Base-by-base conservation (phyloP, 2,329 filamentous ascomycete species). In the Paracoccidioides lutzii region DNA sequence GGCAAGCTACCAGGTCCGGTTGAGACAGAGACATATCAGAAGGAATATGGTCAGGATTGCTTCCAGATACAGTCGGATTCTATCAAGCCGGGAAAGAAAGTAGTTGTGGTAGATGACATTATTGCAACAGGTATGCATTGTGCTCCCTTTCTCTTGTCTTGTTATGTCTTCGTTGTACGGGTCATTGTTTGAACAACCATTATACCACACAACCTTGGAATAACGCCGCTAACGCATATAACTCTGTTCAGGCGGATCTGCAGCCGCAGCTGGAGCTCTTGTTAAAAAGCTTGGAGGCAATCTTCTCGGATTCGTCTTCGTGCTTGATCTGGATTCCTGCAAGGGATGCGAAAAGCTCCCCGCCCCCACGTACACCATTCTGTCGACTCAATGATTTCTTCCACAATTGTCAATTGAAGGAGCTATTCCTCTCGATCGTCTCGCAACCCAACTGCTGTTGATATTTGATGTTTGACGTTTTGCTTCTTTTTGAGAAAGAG, bases 11-110 rank as follows among this genome's bases (percentile, higher is more conserved):
- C 93, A 5, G 93, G 93, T 37, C 84, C 87, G 57, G 90, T 87
- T 66, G 84, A 87, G 67, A 94, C 88, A 55, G 90, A 90, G 62
- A 80, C 80, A 63, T 98, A 89, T 72, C 78, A 90, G 73, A 98
- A 98, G 80, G 93, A 98, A 74, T 98, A 98, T 68, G 93, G 93
- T 60, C 80, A 84, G 73, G 93, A 98, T 71, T 85, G 85, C 69
- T 97, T 98, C 77, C 88, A 97, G 79, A 94, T 98, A 78, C 93
- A 98, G 77, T 77, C 81, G 62, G 90, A 87, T 71, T 85, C 85
- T 46, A 84, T 98, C 66, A 84, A 87, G 75, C 79, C 82, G 53
- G 90, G 90, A 40, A 88, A 95, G 76, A 90, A 85, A 71, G 91
- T 95, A 57, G 76, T 98, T 59, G 81, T 98, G 62, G 90, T 98